A percentile compares a stretch with the other conserved stretches of the same genome.
Conservation (phyloP, 306 rosid species). For the Hippophae rhamnoides region DNA sequence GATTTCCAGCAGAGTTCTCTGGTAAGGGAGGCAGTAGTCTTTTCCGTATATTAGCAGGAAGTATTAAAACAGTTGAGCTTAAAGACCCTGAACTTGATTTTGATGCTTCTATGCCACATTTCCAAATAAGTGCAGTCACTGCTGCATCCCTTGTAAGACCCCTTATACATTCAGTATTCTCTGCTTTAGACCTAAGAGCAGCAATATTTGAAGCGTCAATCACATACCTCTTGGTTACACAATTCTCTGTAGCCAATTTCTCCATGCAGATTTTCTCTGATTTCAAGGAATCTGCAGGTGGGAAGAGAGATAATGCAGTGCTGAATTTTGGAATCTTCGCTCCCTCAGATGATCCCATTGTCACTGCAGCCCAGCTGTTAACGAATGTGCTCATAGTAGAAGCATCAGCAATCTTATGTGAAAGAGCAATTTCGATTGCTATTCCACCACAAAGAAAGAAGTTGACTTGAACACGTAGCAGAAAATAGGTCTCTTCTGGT, state of each 20-base stretch:
- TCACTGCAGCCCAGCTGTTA: slow-evolving; percentile 7
- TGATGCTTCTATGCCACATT: slow-evolving; percentile 20
- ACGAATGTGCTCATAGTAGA: slow-evolving; percentile 4
- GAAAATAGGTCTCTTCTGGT: neutral
- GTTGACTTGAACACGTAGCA: slow-evolving; percentile 1
- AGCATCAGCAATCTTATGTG: slow-evolving; percentile 15
- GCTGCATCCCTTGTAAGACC: slow-evolving; percentile 1
- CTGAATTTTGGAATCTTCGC: slow-evolving; percentile 3
- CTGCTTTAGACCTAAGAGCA: neutral
- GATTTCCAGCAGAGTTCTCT: slow-evolving; percentile 25
- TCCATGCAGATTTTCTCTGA: neutral
- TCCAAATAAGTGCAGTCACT: slow-evolving; percentile 34
- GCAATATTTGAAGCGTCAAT: neutral
- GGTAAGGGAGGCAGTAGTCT: slow-evolving; percentile 19
- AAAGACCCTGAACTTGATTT: slow-evolving; percentile 1
- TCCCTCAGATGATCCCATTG: neutral
- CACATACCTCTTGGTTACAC: slow-evolving; percentile 12
- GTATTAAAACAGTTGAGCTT: slow-evolving; percentile 19
- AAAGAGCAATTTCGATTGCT: slow-evolving; percentile 3
- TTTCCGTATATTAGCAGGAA: slow-evolving; percentile 21
- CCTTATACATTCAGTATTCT: neutral
- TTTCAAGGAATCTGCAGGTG: slow-evolving; percentile 14
- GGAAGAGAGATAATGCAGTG: slow-evolving; percentile 18
- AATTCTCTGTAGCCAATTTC: slow-evolving; percentile 10
- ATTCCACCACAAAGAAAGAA: slow-evolving; percentile 15